These are phyloP conservation scores for Talaromyces albobiverticillius DNA, from an alignment of 2,329 filamentous ascomycete species.

Conservation along the genomic window DNA sequence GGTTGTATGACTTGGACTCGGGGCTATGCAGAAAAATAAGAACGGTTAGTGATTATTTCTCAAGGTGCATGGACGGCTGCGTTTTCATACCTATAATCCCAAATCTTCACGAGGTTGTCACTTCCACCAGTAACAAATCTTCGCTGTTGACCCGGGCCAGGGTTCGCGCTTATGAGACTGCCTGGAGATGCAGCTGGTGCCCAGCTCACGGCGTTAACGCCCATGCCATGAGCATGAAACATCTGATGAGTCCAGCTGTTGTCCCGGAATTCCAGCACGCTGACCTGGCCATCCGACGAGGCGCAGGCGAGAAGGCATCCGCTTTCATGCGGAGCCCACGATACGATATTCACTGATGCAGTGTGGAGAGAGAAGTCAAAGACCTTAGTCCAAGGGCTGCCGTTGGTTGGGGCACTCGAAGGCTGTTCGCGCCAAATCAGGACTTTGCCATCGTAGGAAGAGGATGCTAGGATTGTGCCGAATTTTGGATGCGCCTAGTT, in stretches of 20 bases:
- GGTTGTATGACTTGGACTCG: constrained; percentile 53
- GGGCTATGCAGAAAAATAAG: constrained; percentile 30
- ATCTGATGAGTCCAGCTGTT: constrained; percentile 86
- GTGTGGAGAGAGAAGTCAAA: constrained; percentile 94
- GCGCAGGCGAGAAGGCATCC: constrained; percentile 94
- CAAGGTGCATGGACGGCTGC: neutral
- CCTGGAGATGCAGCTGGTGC: constrained; percentile 82
- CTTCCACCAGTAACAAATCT: constrained; percentile 93
- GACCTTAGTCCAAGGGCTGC: constrained; percentile 72
- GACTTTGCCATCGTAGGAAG: constrained; percentile 95
- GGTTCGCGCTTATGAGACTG: constrained; percentile 73
- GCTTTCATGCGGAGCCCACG: constrained; percentile 95
- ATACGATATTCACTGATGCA: constrained; percentile 92
- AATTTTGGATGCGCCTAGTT: constrained; percentile 85
- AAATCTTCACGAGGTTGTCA: constrained; percentile 91
- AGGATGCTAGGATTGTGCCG: constrained; percentile 93
- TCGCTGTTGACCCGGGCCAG: constrained; percentile 62
- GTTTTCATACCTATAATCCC: constrained; percentile 68
- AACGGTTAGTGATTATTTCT: neutral
- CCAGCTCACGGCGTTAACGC: constrained; percentile 96
- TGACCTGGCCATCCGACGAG: constrained; percentile 88
- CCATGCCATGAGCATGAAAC: constrained; percentile 88
- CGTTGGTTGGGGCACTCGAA: constrained; percentile 34
- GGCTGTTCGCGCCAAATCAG: constrained; percentile 94
- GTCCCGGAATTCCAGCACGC: constrained; percentile 94